Evolutionary conservation across 2,329 filamentous ascomycete species (phyloP).

Genomic region (Pseudogymnoascus sp.): DNA sequence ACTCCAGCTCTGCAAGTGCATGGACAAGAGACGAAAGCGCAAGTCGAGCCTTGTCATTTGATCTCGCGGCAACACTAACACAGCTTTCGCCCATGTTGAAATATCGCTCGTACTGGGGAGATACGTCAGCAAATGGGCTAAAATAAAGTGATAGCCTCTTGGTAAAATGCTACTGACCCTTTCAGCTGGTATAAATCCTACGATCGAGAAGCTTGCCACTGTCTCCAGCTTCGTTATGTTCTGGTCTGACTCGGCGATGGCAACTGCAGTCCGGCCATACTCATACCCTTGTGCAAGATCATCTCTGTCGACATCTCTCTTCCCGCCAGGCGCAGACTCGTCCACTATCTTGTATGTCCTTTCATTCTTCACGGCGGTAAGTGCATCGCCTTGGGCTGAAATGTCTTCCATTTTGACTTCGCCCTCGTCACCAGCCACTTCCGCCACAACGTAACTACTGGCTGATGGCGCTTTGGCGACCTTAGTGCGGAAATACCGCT

Average conservation of each 20-base stretch:
- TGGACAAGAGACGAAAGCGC: constrained; percentile 85
- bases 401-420: constrained; percentile 40
- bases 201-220: constrained; percentile 62
- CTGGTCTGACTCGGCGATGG: constrained; percentile 77
- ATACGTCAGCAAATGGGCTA: constrained; percentile 9
- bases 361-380: constrained; percentile 67
- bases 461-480: constrained; percentile 65
- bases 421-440: constrained; percentile 33
- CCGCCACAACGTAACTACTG: constrained; percentile 61
- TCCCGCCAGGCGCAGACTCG: constrained; percentile 63
- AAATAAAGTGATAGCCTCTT: neutral
- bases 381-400: constrained; percentile 32
- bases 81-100: constrained; percentile 76
- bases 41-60: constrained; percentile 73
- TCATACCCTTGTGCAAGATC: constrained; percentile 87
- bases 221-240: constrained; percentile 86
- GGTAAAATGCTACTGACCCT: constrained; percentile 42
- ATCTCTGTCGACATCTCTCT: constrained; percentile 72
- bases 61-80: constrained; percentile 66
- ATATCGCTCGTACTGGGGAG: constrained; percentile 64
- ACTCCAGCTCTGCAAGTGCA: constrained; percentile 74
- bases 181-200: constrained; percentile 73
- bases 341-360: constrained; percentile 77
- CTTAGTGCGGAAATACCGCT: constrained; percentile 84
- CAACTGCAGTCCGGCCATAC: constrained; percentile 86